These are phyloP conservation scores for Synchytrium microbalum DNA, from an alignment of 371 early-diverging fungal species.

Conservation along the genomic window DNA sequence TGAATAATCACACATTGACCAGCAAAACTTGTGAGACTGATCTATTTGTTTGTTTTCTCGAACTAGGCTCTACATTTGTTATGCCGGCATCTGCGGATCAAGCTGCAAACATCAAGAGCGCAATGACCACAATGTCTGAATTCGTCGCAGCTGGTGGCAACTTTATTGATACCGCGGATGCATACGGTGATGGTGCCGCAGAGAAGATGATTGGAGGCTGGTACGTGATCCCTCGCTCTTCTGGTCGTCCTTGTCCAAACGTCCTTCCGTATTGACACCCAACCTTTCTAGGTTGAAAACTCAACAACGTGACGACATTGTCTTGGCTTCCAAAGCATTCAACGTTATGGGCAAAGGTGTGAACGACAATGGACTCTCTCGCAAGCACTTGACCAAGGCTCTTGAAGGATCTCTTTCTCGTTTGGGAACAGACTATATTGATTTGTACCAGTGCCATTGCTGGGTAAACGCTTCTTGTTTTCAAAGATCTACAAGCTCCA, in stretches of 20 bases:
- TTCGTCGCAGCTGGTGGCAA: conserved; percentile 8
- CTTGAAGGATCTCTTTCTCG: conserved; percentile 42
- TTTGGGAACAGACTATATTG: conserved; percentile 29
- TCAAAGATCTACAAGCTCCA: too few relatives aligned
- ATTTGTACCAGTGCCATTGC: conserved; percentile 29
- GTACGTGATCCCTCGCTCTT: too few relatives aligned
- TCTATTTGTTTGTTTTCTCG: too few relatives aligned
- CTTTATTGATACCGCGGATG: conserved; percentile 20
- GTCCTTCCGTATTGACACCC: too few relatives aligned
- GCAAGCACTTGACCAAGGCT: conserved; percentile 46
- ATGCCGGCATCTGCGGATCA: background rate
- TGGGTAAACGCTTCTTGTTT: too few relatives aligned
- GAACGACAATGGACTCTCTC: conserved; percentile 34
- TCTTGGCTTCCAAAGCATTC: background rate
- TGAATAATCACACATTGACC: too few relatives aligned
- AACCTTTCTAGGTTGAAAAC: too few relatives aligned
- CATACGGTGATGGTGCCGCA: conserved; percentile 9
- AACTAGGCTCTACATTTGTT: background rate
- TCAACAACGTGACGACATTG: background rate
- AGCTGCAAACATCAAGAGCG: background rate
- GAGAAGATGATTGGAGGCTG: conserved; percentile 32
- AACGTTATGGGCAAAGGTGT: conserved; percentile 6
- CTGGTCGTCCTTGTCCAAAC: too few relatives aligned
- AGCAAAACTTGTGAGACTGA: too few relatives aligned
- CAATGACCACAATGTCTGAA: background rate